These are phyloP conservation scores for Fusarium buxicola DNA, from an alignment of 2,329 filamentous ascomycete genomes.

Conservation along the genomic window DNA sequence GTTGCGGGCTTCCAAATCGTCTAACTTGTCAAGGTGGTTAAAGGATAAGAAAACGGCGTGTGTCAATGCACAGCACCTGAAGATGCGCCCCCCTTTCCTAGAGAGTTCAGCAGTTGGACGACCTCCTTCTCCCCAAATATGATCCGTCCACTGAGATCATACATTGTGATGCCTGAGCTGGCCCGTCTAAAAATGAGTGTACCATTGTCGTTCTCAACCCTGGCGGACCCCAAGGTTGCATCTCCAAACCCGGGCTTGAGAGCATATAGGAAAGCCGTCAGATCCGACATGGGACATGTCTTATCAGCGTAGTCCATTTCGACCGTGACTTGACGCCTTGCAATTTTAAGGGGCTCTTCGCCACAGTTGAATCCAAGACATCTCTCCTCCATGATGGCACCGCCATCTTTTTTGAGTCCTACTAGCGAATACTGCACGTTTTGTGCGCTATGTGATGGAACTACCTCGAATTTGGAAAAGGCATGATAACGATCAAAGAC, in stretches of 20 bases:
- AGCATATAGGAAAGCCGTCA: conserved; percentile 33
- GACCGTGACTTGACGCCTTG: conserved; percentile 29
- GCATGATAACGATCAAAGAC: conserved; percentile 29
- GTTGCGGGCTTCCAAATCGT: too few species aligned
- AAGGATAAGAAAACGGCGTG: too few species aligned
- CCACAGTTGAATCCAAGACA: conserved; percentile 43
- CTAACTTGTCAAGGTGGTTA: too few species aligned
- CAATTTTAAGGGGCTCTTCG: conserved; percentile 36
- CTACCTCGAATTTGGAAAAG: conserved; percentile 35
- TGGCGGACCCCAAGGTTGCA: conserved; percentile 11
- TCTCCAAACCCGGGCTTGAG: conserved; percentile 23
- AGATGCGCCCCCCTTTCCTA: not conserved
- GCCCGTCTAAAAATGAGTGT: conserved; percentile 32
- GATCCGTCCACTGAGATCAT: conserved; percentile 22
- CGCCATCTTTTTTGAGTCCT: conserved; percentile 29
- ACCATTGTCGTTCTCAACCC: conserved; percentile 21
- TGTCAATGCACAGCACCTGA: too few species aligned
- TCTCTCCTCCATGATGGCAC: conserved; percentile 30
- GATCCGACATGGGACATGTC: conserved; percentile 36
- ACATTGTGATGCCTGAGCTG: conserved; percentile 33
- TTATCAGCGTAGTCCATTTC: conserved; percentile 31
- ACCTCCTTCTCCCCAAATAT: conserved; percentile 15
- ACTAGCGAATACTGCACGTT: conserved; percentile 36
- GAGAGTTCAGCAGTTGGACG: not conserved
- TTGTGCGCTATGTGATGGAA: conserved; percentile 43